Evolutionary conservation across 768 basidiomycete species (phyloP), one percentile per base, ranked within the genome.

Genomic region (Hygrocybe coccinea): DNA sequence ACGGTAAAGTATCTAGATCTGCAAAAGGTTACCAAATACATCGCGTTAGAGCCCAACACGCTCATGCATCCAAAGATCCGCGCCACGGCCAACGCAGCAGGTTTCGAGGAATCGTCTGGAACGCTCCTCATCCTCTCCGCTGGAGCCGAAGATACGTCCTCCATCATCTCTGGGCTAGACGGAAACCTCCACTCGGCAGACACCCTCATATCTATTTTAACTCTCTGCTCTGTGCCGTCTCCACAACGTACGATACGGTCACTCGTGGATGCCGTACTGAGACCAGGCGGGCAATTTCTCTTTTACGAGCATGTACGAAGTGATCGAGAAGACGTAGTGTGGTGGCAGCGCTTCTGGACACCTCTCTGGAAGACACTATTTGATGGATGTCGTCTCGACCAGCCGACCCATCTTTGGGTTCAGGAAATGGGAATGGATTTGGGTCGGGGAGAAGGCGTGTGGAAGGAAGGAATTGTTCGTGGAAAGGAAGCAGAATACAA

Each of bases 321-420:
- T 59, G 78, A 73, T 1, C 66, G 69, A 0, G 51, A 61, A 6
- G 81, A 85, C 57, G 79, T 87, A 2, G 79, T 79, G 7, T 80
- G 82, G 80, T 89, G 87, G 86, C 89, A 91, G 67, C 58, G 73
- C 0, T 76, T 87, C 48, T 89, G 87, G 88, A 76, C 84, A 1
- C 87, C 87, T 0, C 5, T 89, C 3, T 91, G 89, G 89, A 63
- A 64, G 5, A 38, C 74, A 1, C 67, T 71, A 1, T 82, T 85
- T 53, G 85, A 82, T 60, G 87, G 87, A 12, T 89, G 88, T 61
- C 71, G 71, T 56, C 61, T 89, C 39, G 84, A 87, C 59, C 72
- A 82, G 6, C 80, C 82, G 10, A 78, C 79, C 2, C 76, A 80
- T 64, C 11, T 77, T 0, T 81, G 76, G 73, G 60, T 84, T 10